Conservation (phyloP, 352 stramenopile genomes). For the Pilasporangium apinafurcum region DNA sequence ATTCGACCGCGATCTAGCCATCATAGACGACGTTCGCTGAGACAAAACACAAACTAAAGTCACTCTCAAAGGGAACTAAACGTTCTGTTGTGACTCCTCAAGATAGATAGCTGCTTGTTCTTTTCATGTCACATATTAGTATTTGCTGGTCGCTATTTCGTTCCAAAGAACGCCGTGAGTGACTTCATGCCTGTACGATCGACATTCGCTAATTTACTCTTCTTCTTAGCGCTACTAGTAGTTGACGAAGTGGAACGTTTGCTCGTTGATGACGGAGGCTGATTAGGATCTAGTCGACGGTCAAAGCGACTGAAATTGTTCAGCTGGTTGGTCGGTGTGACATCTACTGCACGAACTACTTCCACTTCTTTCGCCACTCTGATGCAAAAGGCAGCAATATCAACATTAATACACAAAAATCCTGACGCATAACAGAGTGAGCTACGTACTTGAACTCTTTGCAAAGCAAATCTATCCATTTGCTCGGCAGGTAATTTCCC, state of each 20-base stretch:
- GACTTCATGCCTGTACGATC: conserved; percentile 80
- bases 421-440: neutral
- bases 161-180: conserved; percentile 76
- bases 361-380: conserved; percentile 22
- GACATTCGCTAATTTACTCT: conserved; percentile 75
- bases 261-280: conserved; percentile 3
- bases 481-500: conserved; percentile 40
- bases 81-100: too few species aligned
- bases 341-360: conserved; percentile 5
- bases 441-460: conserved; percentile 46
- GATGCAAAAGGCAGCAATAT: neutral
- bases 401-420: neutral
- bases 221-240: conserved; percentile 49
- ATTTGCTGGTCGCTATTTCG: conserved; percentile 35
- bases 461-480: conserved; percentile 37
- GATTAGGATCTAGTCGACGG: conserved; percentile 19
- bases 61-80: too few species aligned
- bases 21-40: too few species aligned
- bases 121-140: neutral
- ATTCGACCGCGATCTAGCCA: too few species aligned
- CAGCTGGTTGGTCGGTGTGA: conserved; percentile 1
- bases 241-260: conserved; percentile 32
- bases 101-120: neutral
- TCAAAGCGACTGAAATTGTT: conserved; percentile 16
- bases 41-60: too few species aligned